Base-by-base conservation (phyloP, 192 early-diverging fungal genomes). In the Cetraspora pellucida region DNA sequence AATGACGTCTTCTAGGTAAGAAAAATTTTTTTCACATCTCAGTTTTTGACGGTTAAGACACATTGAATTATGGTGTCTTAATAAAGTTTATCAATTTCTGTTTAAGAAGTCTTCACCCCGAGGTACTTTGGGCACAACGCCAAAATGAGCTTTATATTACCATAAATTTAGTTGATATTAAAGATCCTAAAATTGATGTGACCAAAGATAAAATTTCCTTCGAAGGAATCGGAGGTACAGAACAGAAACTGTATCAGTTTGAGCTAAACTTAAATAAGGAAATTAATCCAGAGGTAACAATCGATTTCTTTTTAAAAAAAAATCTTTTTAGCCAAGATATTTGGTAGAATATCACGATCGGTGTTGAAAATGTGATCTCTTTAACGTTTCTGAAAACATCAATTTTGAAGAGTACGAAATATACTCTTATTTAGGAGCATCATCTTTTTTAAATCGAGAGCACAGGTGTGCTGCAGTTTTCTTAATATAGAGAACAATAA, bases 91-190 rank as follows among this genome's bases (percentile, higher is more conserved):
- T 63, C 30, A 30, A n/a, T 58, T 37, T 14, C 7, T 25, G 3
- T 17, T 63, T 63, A 17, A 63, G 16, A 17, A 63, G 60, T 30
- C 25, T 64, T 30, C 74, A 75, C 60, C 74, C 74, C 4, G 74
- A 75, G 79, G 92, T 96, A 73, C 90, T 94, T 78, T 97, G 96
- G 95, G 96, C 96, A 43, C 95, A 98, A 80, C 89, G 93, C 79
- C 82, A 87, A 54, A 89, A 93, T 66, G 81, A 93, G 67, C 77
- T 97, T 74, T 97, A 89, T 81, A 76, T 98, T 30, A 98, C 96
- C 11, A 87, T 98, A 77, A 87, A 93, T 60, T 77, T 96, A 21
- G 54, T 83, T 73, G 95, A 98, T 77, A 83, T 91, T 43, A 83
- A 84, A 28, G 84, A 89, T 28, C 88, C 87, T 5, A 74, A 76